These are phyloP conservation scores for Penicillium tannophilum DNA, from an alignment of 495 filamentous ascomycete genomes.

Conservation along the genomic window DNA sequence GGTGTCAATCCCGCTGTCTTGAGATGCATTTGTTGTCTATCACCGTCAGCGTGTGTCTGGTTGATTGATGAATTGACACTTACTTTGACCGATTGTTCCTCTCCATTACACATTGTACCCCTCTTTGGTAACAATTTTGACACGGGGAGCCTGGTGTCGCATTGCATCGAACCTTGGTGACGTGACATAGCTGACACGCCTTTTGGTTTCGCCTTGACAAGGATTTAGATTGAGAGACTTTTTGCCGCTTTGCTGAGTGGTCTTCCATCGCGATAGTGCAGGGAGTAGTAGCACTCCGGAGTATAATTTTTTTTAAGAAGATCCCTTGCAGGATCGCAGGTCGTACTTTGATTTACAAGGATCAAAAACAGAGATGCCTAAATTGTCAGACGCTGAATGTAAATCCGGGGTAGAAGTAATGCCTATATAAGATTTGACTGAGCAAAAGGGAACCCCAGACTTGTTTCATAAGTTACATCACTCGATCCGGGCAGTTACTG, in stretches of 20 bases:
- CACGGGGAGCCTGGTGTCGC: constrained; percentile 15
- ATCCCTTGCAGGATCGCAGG: background rate
- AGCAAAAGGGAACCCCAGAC: background rate
- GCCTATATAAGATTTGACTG: background rate
- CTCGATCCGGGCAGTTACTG: constrained; percentile 22
- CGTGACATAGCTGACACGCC: constrained; percentile 15
- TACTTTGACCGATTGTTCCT: constrained; percentile 8
- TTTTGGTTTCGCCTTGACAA: constrained; percentile 5
- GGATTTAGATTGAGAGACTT: constrained; percentile 2
- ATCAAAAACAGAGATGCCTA: background rate
- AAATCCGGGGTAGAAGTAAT: background rate
- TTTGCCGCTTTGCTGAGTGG: background rate
- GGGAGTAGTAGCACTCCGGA: background rate
- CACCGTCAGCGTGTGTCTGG: background rate
- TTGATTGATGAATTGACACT: background rate
- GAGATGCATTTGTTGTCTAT: background rate
- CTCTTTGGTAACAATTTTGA: constrained; percentile 16
- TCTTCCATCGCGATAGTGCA: background rate
- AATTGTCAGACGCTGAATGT: background rate
- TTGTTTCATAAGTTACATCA: background rate
- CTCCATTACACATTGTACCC: constrained; percentile 10
- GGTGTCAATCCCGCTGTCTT: background rate
- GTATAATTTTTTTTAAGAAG: background rate
- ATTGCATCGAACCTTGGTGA: constrained; percentile 18
- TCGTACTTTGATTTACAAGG: background rate